Base-by-base conservation (phyloP, 257 asterid genomes). In the Penstemon davidsonii region DNA sequence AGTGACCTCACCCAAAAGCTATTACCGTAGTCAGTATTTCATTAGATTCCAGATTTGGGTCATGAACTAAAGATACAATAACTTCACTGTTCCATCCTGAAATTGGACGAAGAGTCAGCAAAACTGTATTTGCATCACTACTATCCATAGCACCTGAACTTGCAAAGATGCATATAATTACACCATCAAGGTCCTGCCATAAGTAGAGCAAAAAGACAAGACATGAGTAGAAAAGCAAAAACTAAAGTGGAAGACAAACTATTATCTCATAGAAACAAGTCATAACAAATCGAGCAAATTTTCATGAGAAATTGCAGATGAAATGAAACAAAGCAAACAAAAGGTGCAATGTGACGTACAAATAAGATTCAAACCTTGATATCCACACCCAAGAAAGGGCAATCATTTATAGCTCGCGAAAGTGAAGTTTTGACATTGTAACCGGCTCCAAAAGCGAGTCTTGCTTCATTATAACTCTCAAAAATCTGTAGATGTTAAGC, bases 381-480 rank as follows among this genome's bases (percentile, higher is more conserved):
- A 73, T 81, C 85, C 58, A 77, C 80, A 63, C 87, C 88, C 69
- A 88, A 80, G 84, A 89, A 93, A 73, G 97, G 95, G 84, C 96
- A 90, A 68, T 85, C 97, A 45, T 83, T 81, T 51, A 81, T 82
- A 51, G 99, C 95, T 73, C 66, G 86, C 69, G 76, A 65, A 78
- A 90, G 80, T 63, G 97, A 88, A 56, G 83, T 76, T 75, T 83
- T 86, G 69, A 90, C 69, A 70, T 74, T 79, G 81, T 79, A 74
- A 67, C 95, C 95, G 71, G 95, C 82, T 69, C 97, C 99, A 84
- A 88, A 90, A 50, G 96, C 97, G 77, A 91, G 78, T 79, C 82
- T 86, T 33, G 96, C 96, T 73, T 85, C 92, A 67, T 71, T 80
- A 44, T 76, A 82, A 39, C 75, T 74, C 69, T 75, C 84, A 63